Percentiles rank a stretch among this genome's conserved stretches.
Conservation (phyloP, 1,284 basidiomycete species). For the Sanguinoderma infundibulare region DNA sequence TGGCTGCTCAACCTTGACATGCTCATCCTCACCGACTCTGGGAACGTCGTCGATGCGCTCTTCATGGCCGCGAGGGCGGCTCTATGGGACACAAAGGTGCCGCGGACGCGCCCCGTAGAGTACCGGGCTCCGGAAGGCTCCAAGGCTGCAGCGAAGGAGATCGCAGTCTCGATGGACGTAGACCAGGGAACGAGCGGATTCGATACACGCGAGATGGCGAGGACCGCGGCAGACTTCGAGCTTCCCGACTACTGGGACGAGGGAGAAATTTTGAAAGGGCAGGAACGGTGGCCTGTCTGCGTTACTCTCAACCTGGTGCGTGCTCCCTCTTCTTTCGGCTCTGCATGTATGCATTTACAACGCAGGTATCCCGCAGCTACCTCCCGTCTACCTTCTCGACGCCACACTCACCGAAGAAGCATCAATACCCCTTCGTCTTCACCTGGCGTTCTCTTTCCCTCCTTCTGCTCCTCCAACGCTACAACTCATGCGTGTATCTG, state of each 20-base stretch:
- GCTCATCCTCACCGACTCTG: conserved; percentile 70
- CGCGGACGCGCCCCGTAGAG: conserved; percentile 67
- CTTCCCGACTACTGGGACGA: conserved; percentile 85
- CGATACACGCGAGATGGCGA: conserved; percentile 52
- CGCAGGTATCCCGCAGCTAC: conserved; percentile 48
- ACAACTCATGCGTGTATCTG: conserved; percentile 66
- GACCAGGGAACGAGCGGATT: conserved; percentile 57
- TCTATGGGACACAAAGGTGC: conserved; percentile 80
- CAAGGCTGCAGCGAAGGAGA: conserved; percentile 19
- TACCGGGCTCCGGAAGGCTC: conserved; percentile 67
- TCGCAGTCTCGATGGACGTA: conserved; percentile 46
- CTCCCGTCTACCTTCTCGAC: conserved; percentile 68
- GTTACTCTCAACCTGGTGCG: conserved; percentile 79
- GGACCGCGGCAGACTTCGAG: conserved; percentile 74
- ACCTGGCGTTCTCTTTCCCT: conserved; percentile 66
- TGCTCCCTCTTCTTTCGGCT: conserved; percentile 33
- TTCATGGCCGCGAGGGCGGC: conserved; percentile 79
- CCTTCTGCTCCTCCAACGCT: conserved; percentile 43
- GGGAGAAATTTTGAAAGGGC: conserved; percentile 63
- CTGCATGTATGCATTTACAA: neutral
- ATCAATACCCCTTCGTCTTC: conserved; percentile 54
- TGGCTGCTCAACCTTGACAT: conserved; percentile 76
- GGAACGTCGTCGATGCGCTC: conserved; percentile 75
- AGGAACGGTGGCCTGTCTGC: conserved; percentile 72
- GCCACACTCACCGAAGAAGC: conserved; percentile 70